Evolutionary conservation across 106 monocot genomes (phyloP), one percentile per base, ranked within the genome.

Genomic region (Triglochin maritima): DNA sequence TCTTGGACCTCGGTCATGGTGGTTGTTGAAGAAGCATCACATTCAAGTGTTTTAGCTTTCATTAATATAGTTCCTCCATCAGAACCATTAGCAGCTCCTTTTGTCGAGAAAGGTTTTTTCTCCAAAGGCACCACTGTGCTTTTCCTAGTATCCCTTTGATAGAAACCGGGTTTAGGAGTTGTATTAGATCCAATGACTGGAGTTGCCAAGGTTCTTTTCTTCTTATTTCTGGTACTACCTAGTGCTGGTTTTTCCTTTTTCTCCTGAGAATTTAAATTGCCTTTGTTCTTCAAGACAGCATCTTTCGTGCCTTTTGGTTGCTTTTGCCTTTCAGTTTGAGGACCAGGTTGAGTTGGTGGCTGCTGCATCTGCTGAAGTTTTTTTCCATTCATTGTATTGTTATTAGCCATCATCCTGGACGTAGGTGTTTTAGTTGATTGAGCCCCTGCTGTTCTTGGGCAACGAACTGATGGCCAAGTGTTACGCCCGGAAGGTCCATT

Each of bases 121-220:
- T 98, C 96, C 64, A 91, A 44, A 17, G 96, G 96, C n/a, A 98
- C 91, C 45, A 91, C 82, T 67, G 71, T 98, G 66, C 88, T 88
- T 64, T 98, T 98, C 73, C 84, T 88, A n/a, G 87, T 74, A 15
- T 78, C 80, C 76, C 82, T 98, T 71, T 71, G 88, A 17, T 87
- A 80, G 63, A 88, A 79, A 60, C 74, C 81, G 47, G 84, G 80
- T 50, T 86, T 98, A 62, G 72, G 48, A 59, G 50, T 41, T 2
- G 13, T 58, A 77, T 14, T 62, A 75, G 79, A 79, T 42, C 84
- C 82, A 66, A 76, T 78, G 54, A 65, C 75, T 44, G 70, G 66
- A 69, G 76, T n/a, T 64, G 29, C 29, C 29, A 29, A 29, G 29
- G 71, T 7, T 79, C 67, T 81, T 46, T 72, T 57, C 56, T 81